These are phyloP conservation scores for Fomitopsis pulvina DNA, from an alignment of 768 basidiomycete genomes.

Conservation along the genomic window DNA sequence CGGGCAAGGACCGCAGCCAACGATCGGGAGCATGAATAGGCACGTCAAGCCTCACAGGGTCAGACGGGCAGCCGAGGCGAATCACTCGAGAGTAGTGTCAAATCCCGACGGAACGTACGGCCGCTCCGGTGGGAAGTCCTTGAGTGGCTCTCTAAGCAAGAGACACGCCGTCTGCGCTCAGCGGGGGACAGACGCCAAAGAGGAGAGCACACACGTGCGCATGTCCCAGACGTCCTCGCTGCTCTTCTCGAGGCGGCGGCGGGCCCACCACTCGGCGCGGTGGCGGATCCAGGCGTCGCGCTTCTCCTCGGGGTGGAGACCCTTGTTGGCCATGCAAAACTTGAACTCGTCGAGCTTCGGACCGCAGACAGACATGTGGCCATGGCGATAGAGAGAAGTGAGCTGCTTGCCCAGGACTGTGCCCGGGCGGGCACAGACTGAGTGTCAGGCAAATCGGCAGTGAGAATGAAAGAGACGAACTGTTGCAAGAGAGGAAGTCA, in stretches of 20 bases:
- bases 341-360: constrained; percentile 89
- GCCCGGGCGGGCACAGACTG: too few relatives aligned
- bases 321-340: constrained; percentile 84
- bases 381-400: constrained; percentile 82
- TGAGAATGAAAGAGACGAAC: constrained; percentile 27
- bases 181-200: neutral
- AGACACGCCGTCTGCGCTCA: neutral
- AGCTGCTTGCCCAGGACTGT: constrained; percentile 76
- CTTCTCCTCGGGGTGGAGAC: constrained; percentile 67
- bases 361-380: constrained; percentile 62
- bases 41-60: too few relatives aligned
- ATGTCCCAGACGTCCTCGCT: constrained; percentile 96
- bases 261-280: constrained; percentile 94
- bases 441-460: neutral
- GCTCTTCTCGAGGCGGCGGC: constrained; percentile 63
- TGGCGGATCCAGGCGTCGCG: constrained; percentile 80
- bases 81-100: neutral
- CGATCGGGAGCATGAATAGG: too few relatives aligned
- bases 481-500: constrained; percentile 64
- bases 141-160: neutral
- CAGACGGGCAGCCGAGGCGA: too few relatives aligned
- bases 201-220: constrained; percentile 52
- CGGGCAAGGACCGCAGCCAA: too few relatives aligned
- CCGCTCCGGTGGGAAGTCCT: constrained; percentile 1
- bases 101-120: neutral